A percentile compares a stretch with the other conserved stretches of the same genome.
These are phyloP conservation scores for Ilex asprella DNA, from an alignment of 257 asterid genomes.

Conservation along the genomic window DNA sequence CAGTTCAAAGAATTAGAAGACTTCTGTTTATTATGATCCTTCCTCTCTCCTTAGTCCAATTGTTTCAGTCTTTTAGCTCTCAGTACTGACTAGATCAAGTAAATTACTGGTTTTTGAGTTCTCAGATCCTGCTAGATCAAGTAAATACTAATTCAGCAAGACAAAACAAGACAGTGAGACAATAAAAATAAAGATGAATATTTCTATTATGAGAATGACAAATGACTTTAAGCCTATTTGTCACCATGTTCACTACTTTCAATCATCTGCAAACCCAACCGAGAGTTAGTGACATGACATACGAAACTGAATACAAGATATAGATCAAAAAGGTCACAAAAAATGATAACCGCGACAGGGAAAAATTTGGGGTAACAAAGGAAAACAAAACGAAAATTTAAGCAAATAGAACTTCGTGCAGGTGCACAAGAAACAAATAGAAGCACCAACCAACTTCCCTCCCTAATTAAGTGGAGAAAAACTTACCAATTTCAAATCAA, in stretches of 20 bases:
- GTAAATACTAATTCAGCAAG: constrained; percentile 54
- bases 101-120: constrained; percentile 33
- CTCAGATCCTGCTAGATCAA: constrained; percentile 97
- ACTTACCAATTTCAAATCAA: no score
- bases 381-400: no score
- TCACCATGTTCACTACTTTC: constrained; percentile 17
- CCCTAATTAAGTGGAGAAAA: no score
- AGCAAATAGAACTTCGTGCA: no score
- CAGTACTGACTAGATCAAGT: no score
- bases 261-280: no score
- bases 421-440: no score
- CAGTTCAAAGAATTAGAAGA: constrained; percentile 97
- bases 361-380: background rate
- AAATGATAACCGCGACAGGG: background rate
- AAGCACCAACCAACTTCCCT: no score
- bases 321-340: background rate
- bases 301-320: background rate
- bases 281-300: no score
- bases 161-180: constrained; percentile 11
- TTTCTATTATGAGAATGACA: constrained; percentile 9
- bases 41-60: constrained; percentile 93
- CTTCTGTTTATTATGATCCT: constrained; percentile 97
- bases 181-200: constrained; percentile 4
- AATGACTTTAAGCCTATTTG: constrained; percentile 39
- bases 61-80: constrained; percentile 60